phyloP scores from a whole-genome alignment of 306 rosid genomes.

The Crotalaria pallida region DNA sequence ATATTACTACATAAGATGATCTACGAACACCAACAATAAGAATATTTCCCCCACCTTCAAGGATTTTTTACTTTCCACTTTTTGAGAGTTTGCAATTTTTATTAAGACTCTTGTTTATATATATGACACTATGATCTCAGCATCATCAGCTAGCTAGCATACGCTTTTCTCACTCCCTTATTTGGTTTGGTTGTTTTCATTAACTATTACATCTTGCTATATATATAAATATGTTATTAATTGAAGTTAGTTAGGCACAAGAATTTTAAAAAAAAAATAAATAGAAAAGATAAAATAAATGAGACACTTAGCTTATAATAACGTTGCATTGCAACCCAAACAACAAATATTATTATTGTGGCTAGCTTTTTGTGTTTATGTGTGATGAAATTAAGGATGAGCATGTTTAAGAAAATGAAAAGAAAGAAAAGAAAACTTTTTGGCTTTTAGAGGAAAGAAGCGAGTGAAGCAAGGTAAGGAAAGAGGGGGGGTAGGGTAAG shows the following conservation, averaged over 20 bases:
- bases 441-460: background rate
- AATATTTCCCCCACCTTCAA: slow-evolving; percentile 27
- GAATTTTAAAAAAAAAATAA: background rate
- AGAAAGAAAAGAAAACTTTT: slow-evolving; percentile 16
- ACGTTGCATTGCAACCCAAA: background rate
- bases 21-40: slow-evolving; percentile 32
- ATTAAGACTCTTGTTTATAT: background rate
- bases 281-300: background rate
- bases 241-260: background rate
- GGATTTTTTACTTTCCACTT: slow-evolving; percentile 25
- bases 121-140: background rate
- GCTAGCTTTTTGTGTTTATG: background rate
- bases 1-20: slow-evolving; percentile 19
- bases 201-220: background rate
- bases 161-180: background rate
- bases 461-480: background rate
- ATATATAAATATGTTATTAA: background rate
- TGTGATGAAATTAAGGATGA: slow-evolving; percentile 1
- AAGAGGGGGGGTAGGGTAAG: slow-evolving; percentile 17
- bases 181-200: slow-evolving; percentile 1
- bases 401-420: background rate
- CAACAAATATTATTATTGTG: background rate
- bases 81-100: slow-evolving; percentile 19
- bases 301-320: background rate
- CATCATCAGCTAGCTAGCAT: background rate